Base-by-base conservation (phyloP, 139 green algal species). In the Coccomyxa sp. region DNA sequence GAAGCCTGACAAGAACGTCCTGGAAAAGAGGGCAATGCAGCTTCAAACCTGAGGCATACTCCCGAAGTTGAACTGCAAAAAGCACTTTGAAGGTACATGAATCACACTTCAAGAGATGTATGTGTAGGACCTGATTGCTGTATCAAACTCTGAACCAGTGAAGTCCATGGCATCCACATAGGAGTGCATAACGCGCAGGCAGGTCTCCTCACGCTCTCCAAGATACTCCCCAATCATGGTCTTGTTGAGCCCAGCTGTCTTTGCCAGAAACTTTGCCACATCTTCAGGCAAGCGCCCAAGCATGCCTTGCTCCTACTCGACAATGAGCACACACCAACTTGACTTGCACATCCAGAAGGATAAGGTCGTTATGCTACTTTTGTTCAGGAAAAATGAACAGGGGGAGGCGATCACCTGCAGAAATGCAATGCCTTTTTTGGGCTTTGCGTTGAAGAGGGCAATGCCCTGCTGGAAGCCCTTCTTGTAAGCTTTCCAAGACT, bases 121-220 rank as follows among this genome's bases (percentile, higher is more conserved):
- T 23, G 68, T 67, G 77, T 21, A 91, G 85, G 85, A 87, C 79
- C 96, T 92, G 84, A 99, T 98, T 38, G 96, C 96, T 18, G 90
- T 88, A 80, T 99, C 97, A 86, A 99, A 98, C 13, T 95, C 92
- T 32, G 94, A 57, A 10, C 79, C 85, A 1, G 81, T 85, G 87
- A 99, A 99, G 85, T 98, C 93, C 88, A 99, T 90, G 17, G 88
- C 87, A 78, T 99, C 97, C 25, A 99, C 94, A 88, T 97, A 99
- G 15, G 91, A 91, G 86, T 99, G 96, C 97, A 99, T 99, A 83
- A 99, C 96, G 82, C 95, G 95, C 59, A 99, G 84, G 84, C 86
- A 91, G 79, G 88, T 87, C 28, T 98, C 95, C n/a, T 98, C 95
- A 0, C 92, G 89, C 86, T 99, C 96, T 0, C 97, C 96, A 31